phyloP scores from a whole-genome alignment of 2,329 filamentous ascomycete genomes.

The Colletotrichum chlorophyti region DNA sequence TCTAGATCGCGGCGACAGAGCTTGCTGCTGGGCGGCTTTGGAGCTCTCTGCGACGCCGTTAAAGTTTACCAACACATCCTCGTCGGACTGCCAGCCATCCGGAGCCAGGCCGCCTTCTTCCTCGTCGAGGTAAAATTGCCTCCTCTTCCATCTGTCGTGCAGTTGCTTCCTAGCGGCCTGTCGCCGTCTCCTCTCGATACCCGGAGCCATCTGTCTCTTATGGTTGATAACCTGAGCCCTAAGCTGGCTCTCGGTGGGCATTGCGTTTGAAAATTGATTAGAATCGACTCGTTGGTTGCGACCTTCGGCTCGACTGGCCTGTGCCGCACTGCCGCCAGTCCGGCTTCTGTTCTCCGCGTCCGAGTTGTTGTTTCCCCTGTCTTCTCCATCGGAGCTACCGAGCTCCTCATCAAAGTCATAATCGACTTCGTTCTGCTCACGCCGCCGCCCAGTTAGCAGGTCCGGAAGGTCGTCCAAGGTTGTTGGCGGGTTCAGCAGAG shows the following conservation, averaged over 20 bases:
- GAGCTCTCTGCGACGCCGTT: constrained; percentile 50
- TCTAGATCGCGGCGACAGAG: constrained; percentile 63
- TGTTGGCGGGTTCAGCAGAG: constrained; percentile 53
- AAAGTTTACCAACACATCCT: constrained; percentile 58
- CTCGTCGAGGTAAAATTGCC: constrained; percentile 84
- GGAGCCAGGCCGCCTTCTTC: constrained; percentile 78
- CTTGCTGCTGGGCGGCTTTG: constrained; percentile 45
- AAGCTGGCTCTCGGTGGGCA: constrained; percentile 49
- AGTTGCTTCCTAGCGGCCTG: constrained; percentile 57
- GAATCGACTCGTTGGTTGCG: constrained; percentile 31
- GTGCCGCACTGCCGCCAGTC: neutral
- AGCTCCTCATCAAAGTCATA: constrained; percentile 25
- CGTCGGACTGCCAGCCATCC: constrained; percentile 66
- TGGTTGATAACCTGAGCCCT: constrained; percentile 45
- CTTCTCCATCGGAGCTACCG: constrained; percentile 31
- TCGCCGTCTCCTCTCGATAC: constrained; percentile 47
- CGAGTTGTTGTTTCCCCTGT: constrained; percentile 32
- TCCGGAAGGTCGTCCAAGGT: constrained; percentile 50
- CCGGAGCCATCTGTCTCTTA: constrained; percentile 43
- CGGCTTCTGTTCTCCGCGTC: constrained; percentile 35
- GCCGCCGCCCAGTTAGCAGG: constrained; percentile 40
- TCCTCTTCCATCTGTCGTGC: constrained; percentile 76
- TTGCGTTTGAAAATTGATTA: constrained; percentile 36
- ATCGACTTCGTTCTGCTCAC: constrained; percentile 30
- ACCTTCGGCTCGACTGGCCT: constrained; percentile 15